phyloP scores from a whole-genome alignment of 78 protist genomes.

The Dictyostelium brefeldianum region DNA sequence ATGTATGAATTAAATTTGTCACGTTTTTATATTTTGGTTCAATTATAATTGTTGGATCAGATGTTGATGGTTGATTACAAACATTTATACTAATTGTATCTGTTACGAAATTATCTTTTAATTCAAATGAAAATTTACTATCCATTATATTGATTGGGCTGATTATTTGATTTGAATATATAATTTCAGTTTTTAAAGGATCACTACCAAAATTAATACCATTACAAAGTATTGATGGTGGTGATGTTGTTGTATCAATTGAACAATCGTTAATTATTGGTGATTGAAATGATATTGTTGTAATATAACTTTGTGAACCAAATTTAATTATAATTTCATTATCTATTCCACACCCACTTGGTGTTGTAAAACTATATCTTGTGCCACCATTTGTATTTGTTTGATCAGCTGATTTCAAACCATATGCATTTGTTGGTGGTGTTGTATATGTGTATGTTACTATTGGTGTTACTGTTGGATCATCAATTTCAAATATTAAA shows the following conservation, averaged over 20 bases:
- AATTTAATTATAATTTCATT: not conserved
- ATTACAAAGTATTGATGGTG: not conserved
- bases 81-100: not conserved
- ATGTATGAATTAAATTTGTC: not conserved
- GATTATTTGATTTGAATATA: not conserved
- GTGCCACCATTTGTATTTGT: too few species aligned
- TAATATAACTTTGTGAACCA: not conserved
- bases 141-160: not conserved
- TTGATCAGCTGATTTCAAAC: too few species aligned
- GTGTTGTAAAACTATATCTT: not conserved
- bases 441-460: too few species aligned
- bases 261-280: not conserved
- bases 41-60: not conserved
- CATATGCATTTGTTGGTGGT: too few species aligned
- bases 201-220: constrained; percentile 7
- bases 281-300: not conserved
- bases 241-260: not conserved
- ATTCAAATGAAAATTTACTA: not conserved
- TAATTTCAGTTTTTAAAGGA: not conserved
- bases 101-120: not conserved
- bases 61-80: not conserved
- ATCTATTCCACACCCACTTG: constrained; percentile 2
- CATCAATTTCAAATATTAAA: too few species aligned
- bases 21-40: not conserved
- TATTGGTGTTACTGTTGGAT: too few species aligned